These are phyloP conservation scores for Scedosporium boydii DNA, from an alignment of 2,329 filamentous ascomycete species.

Conservation along the genomic window DNA sequence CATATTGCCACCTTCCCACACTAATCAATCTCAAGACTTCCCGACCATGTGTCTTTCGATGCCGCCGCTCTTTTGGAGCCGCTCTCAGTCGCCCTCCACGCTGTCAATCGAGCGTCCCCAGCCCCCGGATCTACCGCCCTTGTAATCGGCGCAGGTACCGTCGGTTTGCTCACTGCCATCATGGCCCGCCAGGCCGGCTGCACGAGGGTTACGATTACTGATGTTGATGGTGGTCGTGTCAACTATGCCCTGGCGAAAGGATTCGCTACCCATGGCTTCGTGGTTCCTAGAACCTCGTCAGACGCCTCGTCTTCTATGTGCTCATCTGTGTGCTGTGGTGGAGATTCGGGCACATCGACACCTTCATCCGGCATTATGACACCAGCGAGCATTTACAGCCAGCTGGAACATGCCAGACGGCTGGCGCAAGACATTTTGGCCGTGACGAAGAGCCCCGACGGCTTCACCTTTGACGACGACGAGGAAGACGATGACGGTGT, in stretches of 20 bases:
- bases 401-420: conserved; percentile 40
- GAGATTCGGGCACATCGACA: conserved; percentile 15
- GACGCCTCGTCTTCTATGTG: conserved; percentile 33
- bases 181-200: conserved; percentile 54
- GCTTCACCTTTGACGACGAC: conserved; percentile 24
- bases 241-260: conserved; percentile 48
- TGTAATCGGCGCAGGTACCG: conserved; percentile 56
- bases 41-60: conserved; percentile 48
- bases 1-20: too few species aligned
- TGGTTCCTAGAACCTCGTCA: conserved; percentile 38
- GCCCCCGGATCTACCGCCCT: conserved; percentile 45
- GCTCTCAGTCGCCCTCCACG: conserved; percentile 52
- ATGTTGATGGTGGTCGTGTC: conserved; percentile 50
- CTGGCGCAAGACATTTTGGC: conserved; percentile 41
- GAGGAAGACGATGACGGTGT: conserved; percentile 58
- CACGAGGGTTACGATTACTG: conserved; percentile 48
- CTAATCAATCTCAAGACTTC: conserved; percentile 31
- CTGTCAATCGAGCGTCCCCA: conserved; percentile 44
- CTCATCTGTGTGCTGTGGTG: conserved; percentile 26
- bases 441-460: conserved; percentile 20
- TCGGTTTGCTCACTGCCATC: conserved; percentile 53
- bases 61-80: conserved; percentile 52
- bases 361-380: conserved; percentile 25
- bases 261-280: conserved; percentile 50
- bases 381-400: conserved; percentile 34